Evolutionary conservation across 2,329 filamentous ascomycete species (phyloP).

Genomic region (Didymosphaeria variabile): DNA sequence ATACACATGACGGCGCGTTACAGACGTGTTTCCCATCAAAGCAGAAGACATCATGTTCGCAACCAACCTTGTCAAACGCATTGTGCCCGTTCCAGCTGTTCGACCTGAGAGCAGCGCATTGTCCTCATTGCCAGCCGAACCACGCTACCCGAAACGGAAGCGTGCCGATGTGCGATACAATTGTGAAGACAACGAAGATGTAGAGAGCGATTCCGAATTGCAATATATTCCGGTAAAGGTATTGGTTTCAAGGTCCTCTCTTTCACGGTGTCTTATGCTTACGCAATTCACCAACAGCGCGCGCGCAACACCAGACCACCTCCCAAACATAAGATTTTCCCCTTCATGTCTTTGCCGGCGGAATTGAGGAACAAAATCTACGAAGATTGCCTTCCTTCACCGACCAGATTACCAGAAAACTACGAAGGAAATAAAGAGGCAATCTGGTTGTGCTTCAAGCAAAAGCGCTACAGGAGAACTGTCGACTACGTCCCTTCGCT

Average conservation of each 20-base stretch:
- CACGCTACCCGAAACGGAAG: slow-evolving; percentile 24
- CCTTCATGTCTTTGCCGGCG: slow-evolving; percentile 24
- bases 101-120: background rate
- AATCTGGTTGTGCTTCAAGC: slow-evolving; percentile 20
- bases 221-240: slow-evolving; percentile 13
- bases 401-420: slow-evolving; percentile 2
- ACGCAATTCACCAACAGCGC: background rate
- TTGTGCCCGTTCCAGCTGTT: background rate
- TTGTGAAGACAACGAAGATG: background rate
- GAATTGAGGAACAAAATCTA: slow-evolving; percentile 28
- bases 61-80: background rate
- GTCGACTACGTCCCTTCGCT: slow-evolving; percentile 18
- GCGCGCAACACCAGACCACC: slow-evolving; percentile 17
- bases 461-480: slow-evolving; percentile 22
- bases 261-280: background rate
- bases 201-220: slow-evolving; percentile 10
- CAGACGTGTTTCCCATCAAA: background rate
- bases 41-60: background rate
- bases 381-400: slow-evolving; percentile 19
- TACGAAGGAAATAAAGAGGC: slow-evolving; percentile 3
- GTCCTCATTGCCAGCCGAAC: background rate
- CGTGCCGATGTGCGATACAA: slow-evolving; percentile 14
- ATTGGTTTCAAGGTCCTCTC: background rate
- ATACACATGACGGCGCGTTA: slow-evolving; percentile 5
- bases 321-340: slow-evolving; percentile 26